Evolutionary conservation across 345 rosid genomes (phyloP).

Genomic region (Gossypium stocksii): DNA sequence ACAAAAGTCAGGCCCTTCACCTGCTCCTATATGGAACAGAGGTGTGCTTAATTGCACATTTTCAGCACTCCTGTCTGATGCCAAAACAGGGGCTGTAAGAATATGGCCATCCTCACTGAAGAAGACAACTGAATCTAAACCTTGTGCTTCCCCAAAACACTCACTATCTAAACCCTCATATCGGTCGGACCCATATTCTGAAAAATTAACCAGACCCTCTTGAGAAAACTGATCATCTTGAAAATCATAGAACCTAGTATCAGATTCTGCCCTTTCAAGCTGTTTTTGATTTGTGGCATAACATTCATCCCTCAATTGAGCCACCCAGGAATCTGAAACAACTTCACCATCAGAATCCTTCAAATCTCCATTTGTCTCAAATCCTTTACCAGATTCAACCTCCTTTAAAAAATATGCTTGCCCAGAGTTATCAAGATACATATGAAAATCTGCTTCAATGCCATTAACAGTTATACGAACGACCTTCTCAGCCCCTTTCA

Average conservation of each 20-base stretch:
- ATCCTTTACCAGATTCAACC: slow-evolving; percentile 47
- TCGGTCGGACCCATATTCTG: slow-evolving; percentile 52
- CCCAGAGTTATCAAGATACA: slow-evolving; percentile 91
- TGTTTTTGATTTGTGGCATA: slow-evolving; percentile 29
- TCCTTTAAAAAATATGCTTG: slow-evolving; percentile 82
- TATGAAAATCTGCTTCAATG: slow-evolving; percentile 69
- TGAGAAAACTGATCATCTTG: slow-evolving; percentile 59
- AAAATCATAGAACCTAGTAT: slow-evolving; percentile 65
- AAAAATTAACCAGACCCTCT: slow-evolving; percentile 37
- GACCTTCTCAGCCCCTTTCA: slow-evolving; percentile 79
- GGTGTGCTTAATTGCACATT: slow-evolving; percentile 57
- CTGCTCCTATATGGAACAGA: slow-evolving; percentile 80
- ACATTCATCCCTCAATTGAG: slow-evolving; percentile 36
- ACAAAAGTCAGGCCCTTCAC: slow-evolving; percentile 59
- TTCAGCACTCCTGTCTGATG: slow-evolving; percentile 56
- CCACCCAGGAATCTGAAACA: slow-evolving; percentile 55
- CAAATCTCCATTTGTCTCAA: slow-evolving; percentile 19
- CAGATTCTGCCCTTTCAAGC: slow-evolving; percentile 73
- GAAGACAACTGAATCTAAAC: slow-evolving; percentile 63
- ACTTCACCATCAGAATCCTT: slow-evolving; percentile 20
- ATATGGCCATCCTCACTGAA: slow-evolving; percentile 84
- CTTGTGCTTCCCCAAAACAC: slow-evolving; percentile 41
- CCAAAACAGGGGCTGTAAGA: slow-evolving; percentile 69
- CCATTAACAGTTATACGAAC: slow-evolving; percentile 78
- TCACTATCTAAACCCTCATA: slow-evolving; percentile 48